Conservation (phyloP, 2,329 filamentous ascomycete genomes). For the Aureobasidium leucospermi region DNA sequence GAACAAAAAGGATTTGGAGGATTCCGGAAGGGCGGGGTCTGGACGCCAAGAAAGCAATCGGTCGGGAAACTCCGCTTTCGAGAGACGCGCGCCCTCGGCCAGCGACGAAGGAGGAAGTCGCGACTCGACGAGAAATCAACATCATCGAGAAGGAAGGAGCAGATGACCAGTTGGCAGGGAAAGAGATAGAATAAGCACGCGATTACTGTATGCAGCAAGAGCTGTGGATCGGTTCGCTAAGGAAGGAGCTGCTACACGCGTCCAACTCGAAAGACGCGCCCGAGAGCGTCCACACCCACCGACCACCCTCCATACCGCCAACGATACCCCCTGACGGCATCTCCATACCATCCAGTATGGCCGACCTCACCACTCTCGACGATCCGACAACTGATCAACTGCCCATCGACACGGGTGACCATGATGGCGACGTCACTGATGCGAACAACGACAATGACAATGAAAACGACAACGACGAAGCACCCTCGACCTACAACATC, state of each 20-base stretch:
- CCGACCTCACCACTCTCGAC: conserved; percentile 1
- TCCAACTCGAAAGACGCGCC: not conserved
- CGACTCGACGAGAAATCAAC: not conserved
- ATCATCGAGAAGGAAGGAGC: not conserved
- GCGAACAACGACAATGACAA: not conserved
- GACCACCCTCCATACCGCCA: not conserved
- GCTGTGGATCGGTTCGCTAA: not conserved
- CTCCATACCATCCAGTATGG: not conserved
- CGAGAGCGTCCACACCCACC: conserved; percentile 1
- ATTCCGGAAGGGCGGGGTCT: not conserved
- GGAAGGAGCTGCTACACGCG: conserved; percentile 7
- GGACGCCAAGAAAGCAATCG: not conserved
- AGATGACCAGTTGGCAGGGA: no score
- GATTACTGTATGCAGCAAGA: not conserved
- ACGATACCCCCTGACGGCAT: not conserved
- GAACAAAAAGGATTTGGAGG: not conserved
- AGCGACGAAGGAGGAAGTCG: not conserved
- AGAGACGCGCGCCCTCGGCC: not conserved
- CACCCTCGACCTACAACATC: not conserved
- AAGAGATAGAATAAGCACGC: not conserved
- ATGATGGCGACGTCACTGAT: not conserved
- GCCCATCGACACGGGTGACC: not conserved
- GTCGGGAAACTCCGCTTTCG: not conserved
- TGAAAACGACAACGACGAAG: not conserved
- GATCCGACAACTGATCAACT: not conserved